phyloP scores from a whole-genome alignment of 345 rosid genomes.

The Limnanthes douglasii region DNA sequence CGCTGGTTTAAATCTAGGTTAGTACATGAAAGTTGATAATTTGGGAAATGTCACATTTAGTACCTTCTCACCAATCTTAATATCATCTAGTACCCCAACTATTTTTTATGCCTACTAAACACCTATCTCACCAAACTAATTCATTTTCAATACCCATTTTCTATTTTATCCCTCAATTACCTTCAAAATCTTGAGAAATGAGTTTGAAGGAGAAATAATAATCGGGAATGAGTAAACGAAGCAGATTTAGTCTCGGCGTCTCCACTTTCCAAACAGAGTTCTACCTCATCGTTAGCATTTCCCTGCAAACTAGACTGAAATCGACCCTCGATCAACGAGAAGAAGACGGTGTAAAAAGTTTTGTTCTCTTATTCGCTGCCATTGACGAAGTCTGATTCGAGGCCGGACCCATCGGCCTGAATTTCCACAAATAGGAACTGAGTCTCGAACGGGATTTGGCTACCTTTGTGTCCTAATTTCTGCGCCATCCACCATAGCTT shows the following conservation, averaged over 20 bases:
- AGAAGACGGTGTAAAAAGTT: constrained; percentile 68
- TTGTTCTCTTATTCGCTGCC: constrained; percentile 37
- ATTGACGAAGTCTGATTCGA: constrained; percentile 41
- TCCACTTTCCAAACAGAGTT: constrained; percentile 87
- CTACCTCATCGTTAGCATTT: constrained; percentile 48
- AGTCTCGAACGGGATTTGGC: constrained; percentile 70
- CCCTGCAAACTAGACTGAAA: constrained; percentile 79
- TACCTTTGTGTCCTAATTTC: constrained; percentile 66
- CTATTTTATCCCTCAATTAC: too few relatives aligned
- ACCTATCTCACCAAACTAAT: too few relatives aligned
- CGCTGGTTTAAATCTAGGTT: too few relatives aligned
- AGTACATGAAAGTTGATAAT: too few relatives aligned
- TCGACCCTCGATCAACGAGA: constrained; percentile 70
- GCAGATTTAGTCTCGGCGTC: constrained; percentile 45
- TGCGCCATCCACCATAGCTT: constrained; percentile 99
- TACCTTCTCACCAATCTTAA: too few relatives aligned
- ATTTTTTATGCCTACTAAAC: too few relatives aligned
- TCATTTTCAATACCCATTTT: too few relatives aligned
- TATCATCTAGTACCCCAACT: too few relatives aligned
- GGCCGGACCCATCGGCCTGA: constrained; percentile 61
- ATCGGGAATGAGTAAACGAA: constrained; percentile 52
- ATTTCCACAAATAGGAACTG: constrained; percentile 69
- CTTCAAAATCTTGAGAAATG: too few relatives aligned
- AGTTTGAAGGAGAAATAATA: too few relatives aligned
- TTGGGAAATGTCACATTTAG: too few relatives aligned